These are phyloP conservation scores for Hypoxylon cercidicola DNA, from an alignment of 495 filamentous ascomycete genomes.

Conservation along the genomic window DNA sequence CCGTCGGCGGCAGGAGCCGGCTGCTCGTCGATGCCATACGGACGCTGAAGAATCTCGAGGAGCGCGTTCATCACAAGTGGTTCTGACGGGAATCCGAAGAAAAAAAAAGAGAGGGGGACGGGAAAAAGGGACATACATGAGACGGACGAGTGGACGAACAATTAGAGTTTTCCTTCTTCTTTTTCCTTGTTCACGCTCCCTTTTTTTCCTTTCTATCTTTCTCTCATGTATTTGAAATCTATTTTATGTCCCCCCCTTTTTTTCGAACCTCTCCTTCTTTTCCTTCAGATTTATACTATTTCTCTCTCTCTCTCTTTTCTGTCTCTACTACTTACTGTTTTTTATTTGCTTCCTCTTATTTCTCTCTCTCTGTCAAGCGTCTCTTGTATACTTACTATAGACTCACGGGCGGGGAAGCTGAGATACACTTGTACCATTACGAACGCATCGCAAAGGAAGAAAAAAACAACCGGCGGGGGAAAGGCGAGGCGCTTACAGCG, in stretches of 20 bases:
- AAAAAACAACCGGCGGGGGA: constrained; percentile 15
- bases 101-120: constrained; percentile 3
- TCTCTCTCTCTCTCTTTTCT: not conserved
- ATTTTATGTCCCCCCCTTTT: constrained; percentile 8
- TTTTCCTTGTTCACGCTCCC: constrained; percentile 13
- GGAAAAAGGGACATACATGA: not conserved
- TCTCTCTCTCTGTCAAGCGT: constrained; percentile 7
- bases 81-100: constrained; percentile 42
- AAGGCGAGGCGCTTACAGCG: constrained; percentile 13
- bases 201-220: constrained; percentile 15
- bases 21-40: constrained; percentile 57
- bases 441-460: constrained; percentile 34
- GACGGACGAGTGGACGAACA: constrained; percentile 11
- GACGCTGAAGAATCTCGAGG: constrained; percentile 57
- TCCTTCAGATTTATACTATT: constrained; percentile 18
- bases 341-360: constrained; percentile 8
- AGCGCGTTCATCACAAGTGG: constrained; percentile 48
- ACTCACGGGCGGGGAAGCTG: constrained; percentile 13
- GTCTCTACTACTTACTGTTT: constrained; percentile 14
- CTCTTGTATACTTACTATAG: constrained; percentile 33
- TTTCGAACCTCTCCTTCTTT: not conserved
- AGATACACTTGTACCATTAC: constrained; percentile 41
- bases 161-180: constrained; percentile 26
- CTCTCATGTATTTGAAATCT: constrained; percentile 30
- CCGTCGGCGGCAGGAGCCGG: constrained; percentile 49